These are phyloP conservation scores for Choiromyces venosus DNA, from an alignment of 495 filamentous ascomycete genomes.

Conservation along the genomic window DNA sequence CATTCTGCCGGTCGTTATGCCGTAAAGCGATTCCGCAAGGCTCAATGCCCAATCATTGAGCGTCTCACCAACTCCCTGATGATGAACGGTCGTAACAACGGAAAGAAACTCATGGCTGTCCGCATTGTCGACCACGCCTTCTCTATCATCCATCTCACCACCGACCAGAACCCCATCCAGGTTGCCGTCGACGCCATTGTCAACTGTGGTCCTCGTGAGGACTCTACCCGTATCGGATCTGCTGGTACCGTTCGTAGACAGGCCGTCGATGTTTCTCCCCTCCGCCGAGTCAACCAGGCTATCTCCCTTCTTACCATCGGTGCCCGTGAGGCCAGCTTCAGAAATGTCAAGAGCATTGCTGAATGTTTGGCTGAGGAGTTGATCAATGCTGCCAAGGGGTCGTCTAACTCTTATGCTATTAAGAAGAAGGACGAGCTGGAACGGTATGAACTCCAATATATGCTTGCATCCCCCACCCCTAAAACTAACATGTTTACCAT, in stretches of 20 bases:
- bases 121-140: conserved; percentile 98
- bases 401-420: conserved; percentile 99
- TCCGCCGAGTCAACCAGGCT: conserved; percentile 99
- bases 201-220: conserved; percentile 99
- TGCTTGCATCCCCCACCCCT: neutral
- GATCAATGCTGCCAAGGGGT: conserved; percentile 99
- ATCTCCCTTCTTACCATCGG: conserved; percentile 96
- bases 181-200: conserved; percentile 98
- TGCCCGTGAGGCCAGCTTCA: conserved; percentile 94
- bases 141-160: conserved; percentile 99
- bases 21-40: conserved; percentile 99
- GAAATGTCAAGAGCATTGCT: conserved; percentile 96
- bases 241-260: conserved; percentile 99
- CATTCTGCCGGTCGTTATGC: conserved; percentile 98
- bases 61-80: conserved; percentile 99
- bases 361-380: conserved; percentile 99
- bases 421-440: conserved; percentile 99
- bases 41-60: conserved; percentile 99
- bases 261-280: conserved; percentile 98
- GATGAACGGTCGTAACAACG: conserved; percentile 99
- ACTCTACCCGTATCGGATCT: conserved; percentile 97
- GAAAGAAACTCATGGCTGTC: conserved; percentile 99
- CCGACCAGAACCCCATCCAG: conserved; percentile 99
- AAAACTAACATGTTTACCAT: conserved; percentile 13
- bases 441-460: conserved; percentile 45